A percentile compares a stretch with the other conserved stretches of the same genome.
Evolutionary conservation across 768 basidiomycete species (phyloP).

Genomic region (Suillus tomentosus): DNA sequence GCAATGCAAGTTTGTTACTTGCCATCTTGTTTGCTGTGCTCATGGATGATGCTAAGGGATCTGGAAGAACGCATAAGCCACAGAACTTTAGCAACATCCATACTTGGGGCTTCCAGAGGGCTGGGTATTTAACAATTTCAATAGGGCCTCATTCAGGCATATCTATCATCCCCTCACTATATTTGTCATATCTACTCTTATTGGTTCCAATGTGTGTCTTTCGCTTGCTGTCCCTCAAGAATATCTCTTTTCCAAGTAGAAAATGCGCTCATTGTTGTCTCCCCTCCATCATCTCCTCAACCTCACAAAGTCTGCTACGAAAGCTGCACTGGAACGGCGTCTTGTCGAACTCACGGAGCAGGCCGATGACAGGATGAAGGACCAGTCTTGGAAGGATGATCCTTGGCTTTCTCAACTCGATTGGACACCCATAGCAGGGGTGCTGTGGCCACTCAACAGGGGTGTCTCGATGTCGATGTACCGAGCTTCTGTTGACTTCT

Average conservation of each 20-base stretch:
- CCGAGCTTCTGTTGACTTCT: constrained; percentile 14
- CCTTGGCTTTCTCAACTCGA: constrained; percentile 91
- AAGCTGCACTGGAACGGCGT: constrained; percentile 35
- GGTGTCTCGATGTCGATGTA: constrained; percentile 12
- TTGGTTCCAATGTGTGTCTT: constrained; percentile 18
- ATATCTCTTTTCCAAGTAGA: constrained; percentile 36
- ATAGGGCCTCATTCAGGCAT: constrained; percentile 25
- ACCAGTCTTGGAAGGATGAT: constrained; percentile 64
- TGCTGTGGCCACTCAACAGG: constrained; percentile 37
- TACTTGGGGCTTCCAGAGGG: constrained; percentile 73
- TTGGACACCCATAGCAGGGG: constrained; percentile 87
- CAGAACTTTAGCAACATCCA: constrained; percentile 76
- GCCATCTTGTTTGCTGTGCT: constrained; percentile 6
- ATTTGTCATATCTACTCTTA: constrained; percentile 24
- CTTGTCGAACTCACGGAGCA: constrained; percentile 71
- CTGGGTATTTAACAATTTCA: constrained; percentile 70
- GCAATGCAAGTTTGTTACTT: constrained; percentile 61
- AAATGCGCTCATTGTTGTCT: constrained; percentile 5
- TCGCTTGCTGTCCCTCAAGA: constrained; percentile 28
- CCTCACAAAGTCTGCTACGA: constrained; percentile 20
- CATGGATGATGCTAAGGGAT: constrained; percentile 47
- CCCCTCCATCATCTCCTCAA: constrained; percentile 6
- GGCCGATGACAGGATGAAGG: constrained; percentile 49
- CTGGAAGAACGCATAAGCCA: constrained; percentile 82
- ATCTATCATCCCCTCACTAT: constrained; percentile 11